Percentiles rank a stretch among this genome's conserved stretches.
These are phyloP conservation scores for Mallotus japonicus DNA, from an alignment of 441 rosid genomes.

Conservation along the genomic window DNA sequence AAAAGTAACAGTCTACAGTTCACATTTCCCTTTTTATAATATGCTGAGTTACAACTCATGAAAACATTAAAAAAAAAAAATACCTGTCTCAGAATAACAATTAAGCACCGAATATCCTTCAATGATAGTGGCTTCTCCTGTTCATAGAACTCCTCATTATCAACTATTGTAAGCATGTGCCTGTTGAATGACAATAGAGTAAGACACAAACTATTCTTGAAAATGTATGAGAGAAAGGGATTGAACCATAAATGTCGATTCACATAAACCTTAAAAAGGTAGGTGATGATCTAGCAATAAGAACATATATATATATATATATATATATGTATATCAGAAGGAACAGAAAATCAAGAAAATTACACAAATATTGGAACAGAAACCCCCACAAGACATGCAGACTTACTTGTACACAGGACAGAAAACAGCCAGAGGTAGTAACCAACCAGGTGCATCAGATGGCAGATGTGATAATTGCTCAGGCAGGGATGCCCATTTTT, in stretches of 20 bases:
- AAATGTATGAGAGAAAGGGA: neutral
- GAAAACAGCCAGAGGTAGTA: constrained; percentile 87
- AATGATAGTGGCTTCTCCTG: constrained; percentile 86
- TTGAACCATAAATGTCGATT: neutral
- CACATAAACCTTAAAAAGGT: neutral
- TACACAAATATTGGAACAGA: neutral
- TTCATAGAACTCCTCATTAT: constrained; percentile 97
- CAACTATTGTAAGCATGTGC: constrained; percentile 97
- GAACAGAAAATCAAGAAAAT: neutral
- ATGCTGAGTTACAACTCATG: constrained; percentile 15
- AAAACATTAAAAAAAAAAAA: constrained; percentile 8
- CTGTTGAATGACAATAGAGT: constrained; percentile 45
- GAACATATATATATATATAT: neutral
- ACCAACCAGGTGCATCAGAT: constrained; percentile 93
- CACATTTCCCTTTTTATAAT: constrained; percentile 6
- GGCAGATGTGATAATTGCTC: constrained; percentile 58
- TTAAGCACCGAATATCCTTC: constrained; percentile 70
- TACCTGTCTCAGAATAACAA: constrained; percentile 91
- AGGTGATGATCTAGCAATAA: neutral
- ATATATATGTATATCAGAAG: no score
- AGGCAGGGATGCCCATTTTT: constrained; percentile 73
- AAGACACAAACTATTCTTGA: neutral
- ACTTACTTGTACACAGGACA: constrained; percentile 98
- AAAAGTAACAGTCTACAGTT: neutral
- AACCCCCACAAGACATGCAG: constrained; percentile 23